phyloP scores from a whole-genome alignment of 2,329 filamentous ascomycete genomes.

The Pseudogymnoascus pannorum region DNA sequence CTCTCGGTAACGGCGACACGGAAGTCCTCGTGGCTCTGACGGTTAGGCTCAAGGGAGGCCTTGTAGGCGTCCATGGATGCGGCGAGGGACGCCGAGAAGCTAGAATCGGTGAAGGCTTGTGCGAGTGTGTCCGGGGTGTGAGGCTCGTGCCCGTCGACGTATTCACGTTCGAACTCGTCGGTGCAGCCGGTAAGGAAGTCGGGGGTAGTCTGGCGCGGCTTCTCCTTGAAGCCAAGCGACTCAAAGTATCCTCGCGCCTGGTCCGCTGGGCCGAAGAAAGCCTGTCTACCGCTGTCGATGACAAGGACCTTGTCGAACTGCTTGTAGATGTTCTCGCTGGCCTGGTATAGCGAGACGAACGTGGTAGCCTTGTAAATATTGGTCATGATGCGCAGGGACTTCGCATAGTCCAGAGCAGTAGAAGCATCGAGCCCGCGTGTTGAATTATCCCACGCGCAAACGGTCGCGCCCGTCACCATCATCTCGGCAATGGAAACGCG shows the following conservation, averaged over 20 bases:
- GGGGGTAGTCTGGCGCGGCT: slow-evolving; percentile 53
- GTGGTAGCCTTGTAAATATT: slow-evolving; percentile 52
- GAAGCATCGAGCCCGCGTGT: slow-evolving; percentile 59
- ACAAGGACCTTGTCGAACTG: slow-evolving; percentile 65
- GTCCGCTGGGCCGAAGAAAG: slow-evolving; percentile 55
- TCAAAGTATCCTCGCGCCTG: slow-evolving; percentile 60
- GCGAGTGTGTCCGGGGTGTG: slow-evolving; percentile 41
- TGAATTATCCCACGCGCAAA: slow-evolving; percentile 62
- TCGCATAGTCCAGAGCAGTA: slow-evolving; percentile 53
- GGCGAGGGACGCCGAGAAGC: slow-evolving; percentile 41
- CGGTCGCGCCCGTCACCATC: slow-evolving; percentile 27
- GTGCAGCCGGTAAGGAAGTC: slow-evolving; percentile 61
- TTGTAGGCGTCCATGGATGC: slow-evolving; percentile 51
- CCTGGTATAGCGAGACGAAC: slow-evolving; percentile 62
- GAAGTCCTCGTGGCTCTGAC: slow-evolving; percentile 4
- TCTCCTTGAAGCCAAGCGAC: slow-evolving; percentile 53
- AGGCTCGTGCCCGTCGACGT: slow-evolving; percentile 52
- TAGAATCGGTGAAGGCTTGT: slow-evolving; percentile 38
- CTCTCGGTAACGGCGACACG: slow-evolving; percentile 21
- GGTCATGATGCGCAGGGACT: slow-evolving; percentile 54
- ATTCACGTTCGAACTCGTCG: slow-evolving; percentile 23
- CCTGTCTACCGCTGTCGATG: slow-evolving; percentile 56
- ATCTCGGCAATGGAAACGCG: slow-evolving; percentile 52
- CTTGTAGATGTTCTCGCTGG: slow-evolving; percentile 61
- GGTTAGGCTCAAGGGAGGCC: slow-evolving; percentile 37